phyloP scores from a whole-genome alignment of 768 basidiomycete species.

The Coprinellus aureogranulatus region DNA sequence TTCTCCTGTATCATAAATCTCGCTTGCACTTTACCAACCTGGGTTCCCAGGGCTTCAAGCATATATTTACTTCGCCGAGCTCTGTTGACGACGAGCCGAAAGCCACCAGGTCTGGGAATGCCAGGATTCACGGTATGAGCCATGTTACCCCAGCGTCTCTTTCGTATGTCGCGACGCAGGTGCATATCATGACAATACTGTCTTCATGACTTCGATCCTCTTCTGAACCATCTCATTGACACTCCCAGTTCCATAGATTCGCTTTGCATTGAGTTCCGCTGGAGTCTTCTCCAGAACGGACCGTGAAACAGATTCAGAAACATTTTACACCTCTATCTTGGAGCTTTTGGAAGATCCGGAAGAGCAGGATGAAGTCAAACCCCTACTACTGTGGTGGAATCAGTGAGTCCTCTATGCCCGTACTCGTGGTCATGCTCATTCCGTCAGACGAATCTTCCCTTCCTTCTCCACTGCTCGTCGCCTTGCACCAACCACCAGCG shows the following conservation, averaged over 20 bases:
- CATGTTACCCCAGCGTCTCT: background rate
- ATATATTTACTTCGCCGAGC: conserved; percentile 4
- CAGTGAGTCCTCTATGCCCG: background rate
- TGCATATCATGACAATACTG: no score
- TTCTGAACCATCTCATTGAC: no score
- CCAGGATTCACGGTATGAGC: conserved; percentile 1
- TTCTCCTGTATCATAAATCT: no score
- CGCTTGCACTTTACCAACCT: background rate
- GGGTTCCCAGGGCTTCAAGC: background rate
- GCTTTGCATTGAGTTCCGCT: background rate
- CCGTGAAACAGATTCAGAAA: background rate
- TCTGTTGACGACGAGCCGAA: background rate
- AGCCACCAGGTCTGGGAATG: background rate
- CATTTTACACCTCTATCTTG: background rate
- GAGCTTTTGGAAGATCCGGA: background rate
- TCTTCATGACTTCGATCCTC: no score
- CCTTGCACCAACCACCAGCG: background rate
- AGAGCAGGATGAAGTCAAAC: background rate
- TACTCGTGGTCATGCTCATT: background rate
- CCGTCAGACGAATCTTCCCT: background rate
- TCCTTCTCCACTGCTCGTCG: background rate
- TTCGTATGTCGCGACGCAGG: conserved; percentile 2
- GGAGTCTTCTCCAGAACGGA: background rate
- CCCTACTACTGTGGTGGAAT: background rate
- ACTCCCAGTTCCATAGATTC: background rate